Conservation (phyloP, 1,139 yeast genomes). For the Kodamaea fungicola region DNA sequence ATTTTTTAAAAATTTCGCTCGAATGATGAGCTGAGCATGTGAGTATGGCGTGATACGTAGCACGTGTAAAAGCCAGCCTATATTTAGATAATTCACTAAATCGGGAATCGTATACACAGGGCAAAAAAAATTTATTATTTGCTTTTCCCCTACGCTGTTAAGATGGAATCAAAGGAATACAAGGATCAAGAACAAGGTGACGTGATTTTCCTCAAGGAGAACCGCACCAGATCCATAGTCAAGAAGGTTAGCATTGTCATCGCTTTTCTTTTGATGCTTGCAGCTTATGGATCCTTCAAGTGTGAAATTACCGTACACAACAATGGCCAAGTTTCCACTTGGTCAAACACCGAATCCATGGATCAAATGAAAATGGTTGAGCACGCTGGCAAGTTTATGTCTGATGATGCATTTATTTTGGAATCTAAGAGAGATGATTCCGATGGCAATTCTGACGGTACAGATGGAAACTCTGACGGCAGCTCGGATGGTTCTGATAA, state of each 20-base stretch:
- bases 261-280: background rate
- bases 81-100: background rate
- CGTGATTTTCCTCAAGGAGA: constrained; percentile 1
- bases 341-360: background rate
- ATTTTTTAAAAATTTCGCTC: too few relatives aligned
- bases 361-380: background rate
- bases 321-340: background rate
- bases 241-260: constrained; percentile 1
- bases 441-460: background rate
- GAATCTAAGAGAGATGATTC: constrained; percentile 3
- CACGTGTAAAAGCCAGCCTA: too few relatives aligned
- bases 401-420: background rate
- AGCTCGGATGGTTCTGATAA: constrained; percentile 1
- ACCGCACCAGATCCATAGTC: constrained; percentile 4
- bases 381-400: background rate
- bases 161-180: constrained; percentile 1
- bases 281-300: background rate
- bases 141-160: background rate
- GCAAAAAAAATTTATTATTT: background rate
- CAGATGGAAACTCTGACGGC: background rate
- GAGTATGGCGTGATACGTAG: too few relatives aligned
- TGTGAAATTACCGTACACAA: background rate
- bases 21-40: too few relatives aligned
- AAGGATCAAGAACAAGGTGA: constrained; percentile 7
- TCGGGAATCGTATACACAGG: background rate